These are phyloP conservation scores for Neofusicoccum laricinum DNA, from an alignment of 2,329 filamentous ascomycete genomes.

Conservation along the genomic window DNA sequence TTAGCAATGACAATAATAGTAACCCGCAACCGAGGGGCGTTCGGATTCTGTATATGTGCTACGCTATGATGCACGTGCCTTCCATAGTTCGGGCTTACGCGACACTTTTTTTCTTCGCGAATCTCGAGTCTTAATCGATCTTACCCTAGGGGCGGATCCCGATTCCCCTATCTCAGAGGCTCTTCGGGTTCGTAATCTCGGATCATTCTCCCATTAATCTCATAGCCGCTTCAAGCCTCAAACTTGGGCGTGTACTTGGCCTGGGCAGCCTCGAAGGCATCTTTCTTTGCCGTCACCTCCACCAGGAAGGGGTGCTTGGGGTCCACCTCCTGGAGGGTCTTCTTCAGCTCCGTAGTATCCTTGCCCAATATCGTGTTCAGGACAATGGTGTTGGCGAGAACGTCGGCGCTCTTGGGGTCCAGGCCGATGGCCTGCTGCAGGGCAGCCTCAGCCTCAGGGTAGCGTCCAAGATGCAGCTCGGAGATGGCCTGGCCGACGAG, in stretches of 20 bases:
- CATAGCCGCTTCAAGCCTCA: conserved; percentile 31
- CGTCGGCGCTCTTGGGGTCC: conserved; percentile 67
- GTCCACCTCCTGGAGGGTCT: conserved; percentile 54
- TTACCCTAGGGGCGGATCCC: neutral
- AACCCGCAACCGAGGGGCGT: neutral
- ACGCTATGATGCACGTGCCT: neutral
- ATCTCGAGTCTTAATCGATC: neutral
- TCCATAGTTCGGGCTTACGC: neutral
- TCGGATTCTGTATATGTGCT: conserved; percentile 1
- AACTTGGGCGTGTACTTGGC: conserved; percentile 86
- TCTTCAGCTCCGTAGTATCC: conserved; percentile 58
- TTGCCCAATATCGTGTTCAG: conserved; percentile 75
- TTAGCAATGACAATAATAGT: neutral
- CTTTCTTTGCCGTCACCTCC: conserved; percentile 81
- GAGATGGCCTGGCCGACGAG: conserved; percentile 86
- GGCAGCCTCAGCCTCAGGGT: conserved; percentile 85
- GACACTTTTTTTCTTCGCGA: neutral
- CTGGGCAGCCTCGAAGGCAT: conserved; percentile 81
- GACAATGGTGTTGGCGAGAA: conserved; percentile 80
- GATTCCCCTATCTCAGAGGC: neutral
- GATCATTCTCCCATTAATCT: neutral
- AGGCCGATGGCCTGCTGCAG: conserved; percentile 76
- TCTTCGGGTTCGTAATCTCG: neutral
- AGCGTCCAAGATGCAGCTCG: conserved; percentile 83
- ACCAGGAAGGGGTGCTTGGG: conserved; percentile 67